Evolutionary conservation across 768 basidiomycete genomes (phyloP).

Genomic region (Boletus speciosus): DNA sequence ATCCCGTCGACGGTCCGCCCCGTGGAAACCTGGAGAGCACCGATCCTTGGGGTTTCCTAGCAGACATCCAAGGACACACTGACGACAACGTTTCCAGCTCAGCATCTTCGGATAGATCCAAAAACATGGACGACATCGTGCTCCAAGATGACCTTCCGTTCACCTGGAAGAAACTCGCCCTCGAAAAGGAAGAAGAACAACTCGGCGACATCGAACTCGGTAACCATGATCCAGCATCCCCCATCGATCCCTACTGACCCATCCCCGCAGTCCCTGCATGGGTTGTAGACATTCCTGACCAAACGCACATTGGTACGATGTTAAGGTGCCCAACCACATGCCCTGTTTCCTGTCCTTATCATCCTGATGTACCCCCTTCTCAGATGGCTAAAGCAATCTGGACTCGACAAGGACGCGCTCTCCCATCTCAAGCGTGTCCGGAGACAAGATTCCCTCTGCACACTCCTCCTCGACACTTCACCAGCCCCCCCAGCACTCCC

Average conservation of each 20-base stretch:
- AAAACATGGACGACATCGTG: slow-evolving; percentile 46
- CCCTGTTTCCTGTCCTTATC: neutral
- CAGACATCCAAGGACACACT: slow-evolving; percentile 1
- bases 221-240: neutral
- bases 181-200: slow-evolving; percentile 60
- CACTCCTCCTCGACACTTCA: slow-evolving; percentile 52
- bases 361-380: neutral
- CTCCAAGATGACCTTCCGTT: slow-evolving; percentile 65
- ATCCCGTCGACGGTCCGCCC: slow-evolving; percentile 33
- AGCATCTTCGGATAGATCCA: slow-evolving; percentile 23
- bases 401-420: slow-evolving; percentile 58
- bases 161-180: slow-evolving; percentile 52
- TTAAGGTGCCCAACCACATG: slow-evolving; percentile 45
- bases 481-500: slow-evolving; percentile 49
- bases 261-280: slow-evolving; percentile 59
- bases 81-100: neutral
- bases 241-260: neutral
- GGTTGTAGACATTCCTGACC: slow-evolving; percentile 72
- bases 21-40: neutral
- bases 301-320: slow-evolving; percentile 53
- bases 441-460: slow-evolving; percentile 44
- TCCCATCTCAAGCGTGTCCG: slow-evolving; percentile 78
- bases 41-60: slow-evolving; percentile 8
- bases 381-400: slow-evolving; percentile 69
- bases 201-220: slow-evolving; percentile 45